Conservation (phyloP, 345 rosid species). For the Mercurialis annua region DNA sequence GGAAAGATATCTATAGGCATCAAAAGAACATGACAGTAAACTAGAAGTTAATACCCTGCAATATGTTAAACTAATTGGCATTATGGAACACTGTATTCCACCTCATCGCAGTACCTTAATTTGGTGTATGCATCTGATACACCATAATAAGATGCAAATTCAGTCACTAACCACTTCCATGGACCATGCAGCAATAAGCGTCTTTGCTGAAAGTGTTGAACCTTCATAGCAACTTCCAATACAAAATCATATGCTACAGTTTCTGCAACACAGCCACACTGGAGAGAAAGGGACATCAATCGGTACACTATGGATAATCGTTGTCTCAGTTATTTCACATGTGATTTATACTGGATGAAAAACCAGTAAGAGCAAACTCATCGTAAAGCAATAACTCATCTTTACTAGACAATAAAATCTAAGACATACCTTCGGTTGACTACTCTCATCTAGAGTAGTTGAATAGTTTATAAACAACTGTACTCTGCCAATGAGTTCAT, state of each 20-base stretch:
- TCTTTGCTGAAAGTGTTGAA: slow-evolving; percentile 25
- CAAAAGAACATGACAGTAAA: neutral
- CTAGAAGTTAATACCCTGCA: neutral
- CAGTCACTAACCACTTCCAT: slow-evolving; percentile 32
- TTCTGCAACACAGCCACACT: slow-evolving; percentile 33
- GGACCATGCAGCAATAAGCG: slow-evolving; percentile 24
- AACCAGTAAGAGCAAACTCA: neutral
- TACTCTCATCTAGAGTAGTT: slow-evolving; percentile 23
- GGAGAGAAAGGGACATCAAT: slow-evolving; percentile 1
- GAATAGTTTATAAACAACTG: slow-evolving; percentile 26
- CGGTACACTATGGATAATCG: neutral
- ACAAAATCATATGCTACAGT: slow-evolving; percentile 32
- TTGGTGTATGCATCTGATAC: slow-evolving; percentile 27
- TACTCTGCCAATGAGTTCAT: slow-evolving; percentile 25
- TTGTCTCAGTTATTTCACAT: neutral
- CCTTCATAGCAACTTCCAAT: slow-evolving; percentile 31
- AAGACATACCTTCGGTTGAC: slow-evolving; percentile 24
- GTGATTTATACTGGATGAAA: neutral
- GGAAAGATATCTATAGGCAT: slow-evolving; percentile 24
- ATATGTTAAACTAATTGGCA: neutral
- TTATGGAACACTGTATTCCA: neutral
- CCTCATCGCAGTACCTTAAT: slow-evolving; percentile 20
- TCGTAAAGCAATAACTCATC: neutral
- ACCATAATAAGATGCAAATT: slow-evolving; percentile 31
- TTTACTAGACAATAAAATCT: neutral